A percentile compares a stretch with the other conserved stretches of the same genome.
Conservation (phyloP, 2,329 filamentous ascomycete genomes). For the Verticillium klebahnii region DNA sequence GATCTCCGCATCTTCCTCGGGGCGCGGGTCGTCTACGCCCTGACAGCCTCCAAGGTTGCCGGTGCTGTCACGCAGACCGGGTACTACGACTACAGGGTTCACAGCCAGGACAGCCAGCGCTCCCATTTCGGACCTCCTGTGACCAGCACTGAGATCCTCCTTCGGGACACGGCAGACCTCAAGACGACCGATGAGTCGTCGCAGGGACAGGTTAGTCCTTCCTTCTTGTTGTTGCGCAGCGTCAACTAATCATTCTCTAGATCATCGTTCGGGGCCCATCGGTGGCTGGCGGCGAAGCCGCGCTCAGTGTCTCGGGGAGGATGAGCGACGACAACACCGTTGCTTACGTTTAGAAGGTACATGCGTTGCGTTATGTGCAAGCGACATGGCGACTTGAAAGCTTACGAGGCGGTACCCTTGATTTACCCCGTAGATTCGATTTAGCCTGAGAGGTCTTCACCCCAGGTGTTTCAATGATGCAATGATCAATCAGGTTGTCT, state of each 20-base stretch:
- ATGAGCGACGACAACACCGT: constrained; percentile 72
- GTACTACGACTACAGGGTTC: constrained; percentile 77
- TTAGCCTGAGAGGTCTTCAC: background rate
- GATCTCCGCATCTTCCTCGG: constrained; percentile 79
- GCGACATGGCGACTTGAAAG: background rate
- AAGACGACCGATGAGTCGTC: constrained; percentile 60
- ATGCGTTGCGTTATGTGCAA: background rate
- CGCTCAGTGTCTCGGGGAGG: constrained; percentile 58
- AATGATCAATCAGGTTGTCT: background rate
- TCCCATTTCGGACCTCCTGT: constrained; percentile 80
- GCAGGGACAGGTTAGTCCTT: constrained; percentile 56
- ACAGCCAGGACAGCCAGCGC: constrained; percentile 26
- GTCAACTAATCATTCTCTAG: constrained; percentile 29
- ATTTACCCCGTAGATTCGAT: background rate
- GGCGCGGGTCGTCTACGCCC: constrained; percentile 77
- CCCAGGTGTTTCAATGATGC: background rate
- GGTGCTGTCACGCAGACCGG: constrained; percentile 86
- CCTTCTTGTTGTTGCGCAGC: background rate
- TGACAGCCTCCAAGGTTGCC: constrained; percentile 78
- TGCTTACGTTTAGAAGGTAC: constrained; percentile 41
- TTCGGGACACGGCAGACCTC: constrained; percentile 57
- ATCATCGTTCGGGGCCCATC: constrained; percentile 69
- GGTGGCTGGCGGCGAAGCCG: constrained; percentile 63
- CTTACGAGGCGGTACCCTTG: background rate
- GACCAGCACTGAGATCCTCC: constrained; percentile 71